Evolutionary conservation across 1,284 basidiomycete species (phyloP).

Genomic region (Lentinula novae-zelandiae): DNA sequence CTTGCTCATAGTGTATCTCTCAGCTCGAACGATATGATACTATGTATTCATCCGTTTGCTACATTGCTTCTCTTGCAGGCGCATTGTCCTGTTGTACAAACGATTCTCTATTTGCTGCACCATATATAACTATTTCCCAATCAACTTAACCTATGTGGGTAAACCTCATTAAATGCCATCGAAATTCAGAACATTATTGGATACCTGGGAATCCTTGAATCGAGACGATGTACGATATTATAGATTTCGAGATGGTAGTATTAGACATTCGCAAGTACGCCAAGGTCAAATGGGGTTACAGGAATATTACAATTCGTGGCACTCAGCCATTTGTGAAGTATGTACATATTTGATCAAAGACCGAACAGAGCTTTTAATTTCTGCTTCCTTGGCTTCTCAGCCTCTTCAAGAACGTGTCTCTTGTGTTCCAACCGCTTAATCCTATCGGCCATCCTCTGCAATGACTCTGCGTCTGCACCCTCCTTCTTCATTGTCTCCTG

Average conservation of each 20-base stretch:
- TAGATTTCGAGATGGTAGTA: no score
- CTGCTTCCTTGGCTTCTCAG: not conserved
- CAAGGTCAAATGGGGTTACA: no score
- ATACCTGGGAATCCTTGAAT: no score
- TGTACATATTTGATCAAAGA: not conserved
- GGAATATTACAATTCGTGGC: no score
- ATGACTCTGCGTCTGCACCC: not conserved
- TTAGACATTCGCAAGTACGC: no score
- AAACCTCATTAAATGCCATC: no score
- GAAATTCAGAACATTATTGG: no score
- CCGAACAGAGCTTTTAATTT: not conserved
- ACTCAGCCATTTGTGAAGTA: no score
- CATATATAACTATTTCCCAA: not conserved
- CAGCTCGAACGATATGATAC: not conserved
- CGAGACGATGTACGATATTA: no score
- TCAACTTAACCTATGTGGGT: not conserved
- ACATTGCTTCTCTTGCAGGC: not conserved
- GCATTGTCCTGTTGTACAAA: conserved; percentile 1
- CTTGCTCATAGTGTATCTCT: not conserved
- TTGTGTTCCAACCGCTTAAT: conserved; percentile 2
- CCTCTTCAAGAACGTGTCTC: not conserved
- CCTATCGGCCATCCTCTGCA: not conserved
- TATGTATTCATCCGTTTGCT: not conserved
- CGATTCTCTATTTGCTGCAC: not conserved
- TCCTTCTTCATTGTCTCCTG: not conserved